Evolutionary conservation across 148 eudicot genomes (phyloP).

Genomic region (Chenopodium quinoa): DNA sequence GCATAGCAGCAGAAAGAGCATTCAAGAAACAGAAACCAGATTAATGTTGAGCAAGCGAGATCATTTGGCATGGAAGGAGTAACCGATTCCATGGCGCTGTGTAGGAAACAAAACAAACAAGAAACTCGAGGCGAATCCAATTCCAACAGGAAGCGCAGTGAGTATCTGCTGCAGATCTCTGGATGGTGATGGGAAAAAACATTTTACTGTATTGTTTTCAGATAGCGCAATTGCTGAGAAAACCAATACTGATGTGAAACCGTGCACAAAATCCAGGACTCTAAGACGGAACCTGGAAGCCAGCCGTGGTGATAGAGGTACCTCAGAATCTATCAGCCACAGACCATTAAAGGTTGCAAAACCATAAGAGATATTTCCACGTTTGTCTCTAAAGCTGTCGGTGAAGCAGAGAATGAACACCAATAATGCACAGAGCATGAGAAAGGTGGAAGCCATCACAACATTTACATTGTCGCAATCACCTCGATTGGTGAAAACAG

Average conservation of each 20-base stretch:
- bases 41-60: neutral
- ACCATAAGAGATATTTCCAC: slow-evolving; percentile 49
- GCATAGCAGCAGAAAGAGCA: too few relatives aligned
- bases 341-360: slow-evolving; percentile 53
- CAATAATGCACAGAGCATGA: slow-evolving; percentile 50
- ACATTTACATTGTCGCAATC: slow-evolving; percentile 39
- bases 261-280: slow-evolving; percentile 61
- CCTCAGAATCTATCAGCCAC: slow-evolving; percentile 69
- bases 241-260: slow-evolving; percentile 57
- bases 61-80: slow-evolving; percentile 34
- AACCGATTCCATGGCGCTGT: slow-evolving; percentile 65
- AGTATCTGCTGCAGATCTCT: slow-evolving; percentile 43
- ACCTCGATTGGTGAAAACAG: slow-evolving; percentile 64
- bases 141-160: slow-evolving; percentile 48
- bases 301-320: slow-evolving; percentile 33
- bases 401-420: slow-evolving; percentile 59
- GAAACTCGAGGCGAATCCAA: slow-evolving; percentile 59
- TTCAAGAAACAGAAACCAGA: neutral
- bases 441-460: slow-evolving; percentile 38
- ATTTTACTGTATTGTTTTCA: slow-evolving; percentile 57
- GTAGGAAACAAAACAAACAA: slow-evolving; percentile 67
- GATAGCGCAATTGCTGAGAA: slow-evolving; percentile 60
- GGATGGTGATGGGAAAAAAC: slow-evolving; percentile 61
- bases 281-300: slow-evolving; percentile 41
- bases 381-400: slow-evolving; percentile 58